Evolutionary conservation across 768 basidiomycete genomes (phyloP).

Genomic region (Leucosporidium yakuticum): DNA sequence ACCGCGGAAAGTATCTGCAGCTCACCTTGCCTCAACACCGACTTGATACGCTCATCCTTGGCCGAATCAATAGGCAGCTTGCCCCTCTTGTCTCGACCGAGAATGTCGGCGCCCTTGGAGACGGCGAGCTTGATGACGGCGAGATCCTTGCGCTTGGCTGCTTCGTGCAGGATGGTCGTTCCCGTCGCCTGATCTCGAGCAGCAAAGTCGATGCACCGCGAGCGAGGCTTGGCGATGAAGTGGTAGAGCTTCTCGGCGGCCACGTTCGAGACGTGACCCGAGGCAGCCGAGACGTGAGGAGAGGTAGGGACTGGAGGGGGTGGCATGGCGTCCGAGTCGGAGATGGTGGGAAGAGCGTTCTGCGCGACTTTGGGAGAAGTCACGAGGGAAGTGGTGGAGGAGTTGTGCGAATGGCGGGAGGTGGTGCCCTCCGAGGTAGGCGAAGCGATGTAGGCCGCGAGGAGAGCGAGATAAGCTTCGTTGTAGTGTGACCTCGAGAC

Average conservation of each 20-base stretch:
- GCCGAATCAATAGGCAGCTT: constrained; percentile 60
- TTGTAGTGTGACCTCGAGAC: constrained; percentile 59
- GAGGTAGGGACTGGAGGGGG: constrained; percentile 62
- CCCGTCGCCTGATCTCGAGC: constrained; percentile 63
- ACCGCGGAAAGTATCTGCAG: neutral
- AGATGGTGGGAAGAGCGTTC: too few species aligned
- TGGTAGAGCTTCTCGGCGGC: constrained; percentile 35
- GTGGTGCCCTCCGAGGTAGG: constrained; percentile 16
- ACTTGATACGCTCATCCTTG: constrained; percentile 68
- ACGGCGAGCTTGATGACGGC: constrained; percentile 76
- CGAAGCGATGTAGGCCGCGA: constrained; percentile 34
- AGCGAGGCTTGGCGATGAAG: constrained; percentile 65
- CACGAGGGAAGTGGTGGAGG: constrained; percentile 6
- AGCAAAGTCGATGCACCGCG: constrained; percentile 65
- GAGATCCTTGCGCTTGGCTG: constrained; percentile 71
- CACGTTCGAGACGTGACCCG: constrained; percentile 34
- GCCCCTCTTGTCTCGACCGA: constrained; percentile 70
- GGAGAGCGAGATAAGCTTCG: constrained; percentile 34
- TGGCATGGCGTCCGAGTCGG: constrained; percentile 38
- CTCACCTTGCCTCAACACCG: constrained; percentile 63
- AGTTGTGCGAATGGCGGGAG: constrained; percentile 1
- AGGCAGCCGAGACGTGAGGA: constrained; percentile 43
- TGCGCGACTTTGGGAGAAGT: neutral
- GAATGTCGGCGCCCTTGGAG: constrained; percentile 80
- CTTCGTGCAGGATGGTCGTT: constrained; percentile 75